Percentiles rank a stretch among this genome's conserved stretches.
These are phyloP conservation scores for Chrysanthemum lavandulifolium DNA, from an alignment of 129 eudicot species.

Conservation along the genomic window DNA sequence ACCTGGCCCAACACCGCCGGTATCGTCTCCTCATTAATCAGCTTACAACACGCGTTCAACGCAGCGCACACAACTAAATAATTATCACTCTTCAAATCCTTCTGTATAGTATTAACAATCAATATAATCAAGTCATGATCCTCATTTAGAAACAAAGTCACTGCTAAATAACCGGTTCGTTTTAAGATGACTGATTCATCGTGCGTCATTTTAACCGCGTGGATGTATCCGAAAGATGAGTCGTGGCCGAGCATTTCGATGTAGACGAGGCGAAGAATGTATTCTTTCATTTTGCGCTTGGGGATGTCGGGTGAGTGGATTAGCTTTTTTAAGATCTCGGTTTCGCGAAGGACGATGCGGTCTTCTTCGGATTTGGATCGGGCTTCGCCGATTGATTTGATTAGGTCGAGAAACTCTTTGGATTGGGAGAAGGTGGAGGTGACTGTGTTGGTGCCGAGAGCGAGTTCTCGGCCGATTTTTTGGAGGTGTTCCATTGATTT, in stretches of 20 bases:
- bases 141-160: constrained; percentile 84
- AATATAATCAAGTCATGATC: constrained; percentile 94
- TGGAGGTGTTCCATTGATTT: constrained; percentile 81
- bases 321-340: constrained; percentile 72
- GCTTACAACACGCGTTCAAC: constrained; percentile 90
- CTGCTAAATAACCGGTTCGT: constrained; percentile 93
- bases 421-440: constrained; percentile 91
- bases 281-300: constrained; percentile 86
- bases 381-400: constrained; percentile 94
- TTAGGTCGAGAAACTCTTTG: constrained; percentile 87
- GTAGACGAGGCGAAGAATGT: constrained; percentile 73
- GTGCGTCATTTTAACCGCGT: constrained; percentile 97
- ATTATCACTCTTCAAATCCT: constrained; percentile 93
- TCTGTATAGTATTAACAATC: constrained; percentile 97
- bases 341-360: constrained; percentile 81
- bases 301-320: constrained; percentile 78
- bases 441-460: constrained; percentile 38
- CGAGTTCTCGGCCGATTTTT: constrained; percentile 96
- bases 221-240: constrained; percentile 88
- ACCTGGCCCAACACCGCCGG: constrained; percentile 95
- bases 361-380: constrained; percentile 98
- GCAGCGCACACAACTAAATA: constrained; percentile 92
- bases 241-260: constrained; percentile 99
- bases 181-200: constrained; percentile 63
- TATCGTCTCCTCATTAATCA: constrained; percentile 98